phyloP scores from a whole-genome alignment of 164 flowering plant species.

The Santalum album region DNA sequence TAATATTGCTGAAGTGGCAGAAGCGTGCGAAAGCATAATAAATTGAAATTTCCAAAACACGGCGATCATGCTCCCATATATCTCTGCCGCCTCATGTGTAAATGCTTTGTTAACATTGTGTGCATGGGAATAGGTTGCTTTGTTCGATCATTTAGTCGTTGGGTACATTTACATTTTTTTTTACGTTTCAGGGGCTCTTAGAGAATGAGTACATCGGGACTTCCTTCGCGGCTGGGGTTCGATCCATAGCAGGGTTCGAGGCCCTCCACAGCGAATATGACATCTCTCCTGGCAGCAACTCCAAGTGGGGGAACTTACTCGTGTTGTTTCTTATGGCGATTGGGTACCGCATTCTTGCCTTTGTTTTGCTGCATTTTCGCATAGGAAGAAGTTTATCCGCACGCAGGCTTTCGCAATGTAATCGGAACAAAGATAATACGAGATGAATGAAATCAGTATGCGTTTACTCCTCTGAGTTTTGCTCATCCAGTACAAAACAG shows the following conservation, averaged over 20 bases:
- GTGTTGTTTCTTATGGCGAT: conserved; percentile 71
- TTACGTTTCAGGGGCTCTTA: conserved; percentile 82
- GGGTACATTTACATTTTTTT: too few species aligned
- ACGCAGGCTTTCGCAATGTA: conserved; percentile 26
- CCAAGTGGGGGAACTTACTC: conserved; percentile 81
- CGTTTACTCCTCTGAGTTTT: too few species aligned
- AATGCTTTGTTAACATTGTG: too few species aligned
- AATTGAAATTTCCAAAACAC: too few species aligned
- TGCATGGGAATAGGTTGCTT: too few species aligned
- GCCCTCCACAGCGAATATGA: conserved; percentile 66
- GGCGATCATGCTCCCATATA: too few species aligned
- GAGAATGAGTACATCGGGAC: conserved; percentile 89
- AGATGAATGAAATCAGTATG: too few species aligned
- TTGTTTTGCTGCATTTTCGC: conserved; percentile 48
- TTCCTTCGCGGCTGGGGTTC: conserved; percentile 83
- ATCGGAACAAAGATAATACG: neutral
- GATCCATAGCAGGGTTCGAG: conserved; percentile 74
- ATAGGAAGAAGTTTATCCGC: conserved; percentile 24
- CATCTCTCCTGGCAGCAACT: conserved; percentile 42
- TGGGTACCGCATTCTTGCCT: conserved; percentile 57
- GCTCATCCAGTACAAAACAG: too few species aligned
- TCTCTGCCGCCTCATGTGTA: too few species aligned
- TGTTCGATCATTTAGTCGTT: too few species aligned
- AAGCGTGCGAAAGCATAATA: too few species aligned
- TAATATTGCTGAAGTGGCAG: too few species aligned